These are phyloP conservation scores for Fusarium citri DNA, from an alignment of 2,329 filamentous ascomycete genomes.

Conservation along the genomic window DNA sequence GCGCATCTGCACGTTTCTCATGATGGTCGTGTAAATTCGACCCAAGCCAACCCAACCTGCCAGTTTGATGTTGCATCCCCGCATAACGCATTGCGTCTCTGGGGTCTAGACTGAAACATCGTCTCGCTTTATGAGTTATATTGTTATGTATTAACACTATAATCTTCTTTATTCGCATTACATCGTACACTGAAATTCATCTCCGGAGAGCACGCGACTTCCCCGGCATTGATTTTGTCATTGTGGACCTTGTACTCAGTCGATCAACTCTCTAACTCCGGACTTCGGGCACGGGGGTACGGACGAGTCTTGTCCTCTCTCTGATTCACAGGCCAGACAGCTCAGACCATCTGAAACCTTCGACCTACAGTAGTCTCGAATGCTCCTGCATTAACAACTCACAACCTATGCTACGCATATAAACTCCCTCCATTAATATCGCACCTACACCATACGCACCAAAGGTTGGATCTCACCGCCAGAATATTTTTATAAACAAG, in stretches of 20 bases:
- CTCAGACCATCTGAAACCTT: conserved; percentile 28
- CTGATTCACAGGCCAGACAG: conserved; percentile 14
- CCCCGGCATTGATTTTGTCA: conserved; percentile 14
- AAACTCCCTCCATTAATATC: conserved; percentile 27
- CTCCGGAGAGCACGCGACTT: conserved; percentile 30
- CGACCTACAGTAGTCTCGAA: conserved; percentile 21
- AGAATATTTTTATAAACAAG: conserved; percentile 23
- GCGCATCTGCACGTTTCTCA: conserved; percentile 18
- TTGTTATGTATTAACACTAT: not conserved
- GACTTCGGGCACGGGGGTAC: conserved; percentile 20
- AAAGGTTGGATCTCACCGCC: conserved; percentile 11
- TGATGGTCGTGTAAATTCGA: conserved; percentile 2
- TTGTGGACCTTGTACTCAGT: conserved; percentile 23
- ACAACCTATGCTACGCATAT: conserved; percentile 15
- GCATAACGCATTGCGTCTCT: conserved; percentile 30
- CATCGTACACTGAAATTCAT: conserved; percentile 11
- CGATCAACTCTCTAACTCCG: not conserved
- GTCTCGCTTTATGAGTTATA: conserved; percentile 2
- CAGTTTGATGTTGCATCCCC: conserved; percentile 27
- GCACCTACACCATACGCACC: conserved; percentile 7
- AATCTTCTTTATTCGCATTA: conserved; percentile 7
- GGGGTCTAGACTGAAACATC: conserved; percentile 7
- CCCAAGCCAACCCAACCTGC: not conserved
- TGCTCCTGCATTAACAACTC: conserved; percentile 36
- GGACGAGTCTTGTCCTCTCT: conserved; percentile 4